Evolutionary conservation across 257 asterid species (phyloP), one percentile per base, ranked within the genome.

Genomic region (Solanum verrucosum): DNA sequence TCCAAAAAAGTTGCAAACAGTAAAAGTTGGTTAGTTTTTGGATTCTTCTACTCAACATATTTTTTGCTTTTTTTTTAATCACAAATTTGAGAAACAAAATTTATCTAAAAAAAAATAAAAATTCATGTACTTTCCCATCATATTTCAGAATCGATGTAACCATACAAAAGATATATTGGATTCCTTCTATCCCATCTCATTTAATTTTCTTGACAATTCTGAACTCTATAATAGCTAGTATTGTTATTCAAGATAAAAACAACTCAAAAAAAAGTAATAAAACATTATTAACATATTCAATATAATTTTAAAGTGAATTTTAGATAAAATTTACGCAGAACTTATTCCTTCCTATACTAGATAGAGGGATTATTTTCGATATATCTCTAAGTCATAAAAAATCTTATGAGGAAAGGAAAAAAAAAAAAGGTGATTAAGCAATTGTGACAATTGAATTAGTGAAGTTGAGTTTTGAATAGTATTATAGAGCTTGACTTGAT

Each of bases 121-220:
- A n/a, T 40, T 67, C 67, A 49, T 33, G 83, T 86, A 68, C 35
- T 86, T 44, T 86, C 84, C 88, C 71, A 86, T 86, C 88, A 86
- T 86, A 73, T 71, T 85, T 71, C 88, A 42, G 78, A 86, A 65
- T 44, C 21, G 84, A 86, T 86, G 88, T 86, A 86, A 86, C 88
- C 46, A 86, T 71, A 86, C 88, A 86, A 86, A 86, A 71, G 72
- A 86, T 71, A 86, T 71, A 82, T 10, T 86, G 56, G 84, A 86
- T 86, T 56, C 49, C 42, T 68, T 29, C 84, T 44, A 27, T 44
- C 65, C 84, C 25, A 40, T 40, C 84, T 77, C 23, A 38, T 75
- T 33, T 72, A 72, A 72, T 33, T 77, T 77, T 40, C 7, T 40
- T 77, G 84, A 77, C 23, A 79, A 27, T 79, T 81, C 85, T 82